Conservation (phyloP, 2,329 filamentous ascomycete species). For the Podosphaera fusca region DNA sequence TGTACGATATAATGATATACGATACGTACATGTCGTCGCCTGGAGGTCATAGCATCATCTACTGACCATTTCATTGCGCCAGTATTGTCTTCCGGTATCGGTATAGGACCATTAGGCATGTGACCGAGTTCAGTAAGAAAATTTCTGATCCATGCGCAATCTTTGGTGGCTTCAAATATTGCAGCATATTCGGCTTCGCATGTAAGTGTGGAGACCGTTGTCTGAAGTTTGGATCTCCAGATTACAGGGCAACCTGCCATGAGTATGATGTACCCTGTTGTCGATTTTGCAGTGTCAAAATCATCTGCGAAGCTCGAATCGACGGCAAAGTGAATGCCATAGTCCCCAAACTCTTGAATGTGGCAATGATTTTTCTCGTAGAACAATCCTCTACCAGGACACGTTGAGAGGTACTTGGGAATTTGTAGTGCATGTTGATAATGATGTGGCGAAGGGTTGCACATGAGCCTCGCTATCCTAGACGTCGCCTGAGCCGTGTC, state of each 20-base stretch:
- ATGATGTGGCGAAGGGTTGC: background rate
- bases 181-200: too few species aligned
- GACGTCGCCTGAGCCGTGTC: too few species aligned
- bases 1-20: background rate
- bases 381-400: background rate
- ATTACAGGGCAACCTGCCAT: too few species aligned
- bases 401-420: background rate
- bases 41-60: background rate
- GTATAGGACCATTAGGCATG: background rate
- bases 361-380: background rate
- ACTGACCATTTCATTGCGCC: background rate
- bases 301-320: too few species aligned
- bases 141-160: constrained; percentile 1
- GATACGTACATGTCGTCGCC: background rate
- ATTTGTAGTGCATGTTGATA: background rate
- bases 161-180: constrained; percentile 1
- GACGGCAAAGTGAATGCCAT: too few species aligned
- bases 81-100: background rate
- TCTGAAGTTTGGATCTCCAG: too few species aligned
- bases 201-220: too few species aligned
- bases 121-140: background rate
- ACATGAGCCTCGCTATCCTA: too few species aligned
- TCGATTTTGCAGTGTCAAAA: too few species aligned
- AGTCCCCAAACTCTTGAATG: too few species aligned
- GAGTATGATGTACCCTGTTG: too few species aligned